Evolutionary conservation across 2,329 filamentous ascomycete genomes (phyloP).

Genomic region (Chaetoscypha palmicola): DNA sequence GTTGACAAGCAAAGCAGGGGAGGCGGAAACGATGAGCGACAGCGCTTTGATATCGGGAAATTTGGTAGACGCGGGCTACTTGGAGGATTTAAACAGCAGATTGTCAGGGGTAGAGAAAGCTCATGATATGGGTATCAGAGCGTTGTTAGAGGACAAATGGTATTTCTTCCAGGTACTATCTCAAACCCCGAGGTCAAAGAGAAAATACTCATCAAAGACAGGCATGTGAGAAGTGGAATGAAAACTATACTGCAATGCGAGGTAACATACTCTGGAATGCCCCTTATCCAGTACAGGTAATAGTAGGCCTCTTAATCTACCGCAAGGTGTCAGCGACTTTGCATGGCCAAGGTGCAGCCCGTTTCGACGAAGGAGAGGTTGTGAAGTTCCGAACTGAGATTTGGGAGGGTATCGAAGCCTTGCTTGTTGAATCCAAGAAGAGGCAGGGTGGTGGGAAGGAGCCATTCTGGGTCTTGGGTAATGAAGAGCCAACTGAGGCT

Average conservation of each 20-base stretch:
- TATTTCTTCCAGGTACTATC: slow-evolving; percentile 51
- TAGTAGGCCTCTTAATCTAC: slow-evolving; percentile 46
- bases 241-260: slow-evolving; percentile 54
- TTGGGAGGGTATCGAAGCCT: slow-evolving; percentile 44
- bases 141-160: slow-evolving; percentile 53
- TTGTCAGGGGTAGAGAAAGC: slow-evolving; percentile 36
- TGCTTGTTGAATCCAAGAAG: slow-evolving; percentile 36
- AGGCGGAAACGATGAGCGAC: slow-evolving; percentile 37
- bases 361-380: slow-evolving; percentile 45
- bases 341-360: slow-evolving; percentile 48
- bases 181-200: no score
- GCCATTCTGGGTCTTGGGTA: slow-evolving; percentile 53
- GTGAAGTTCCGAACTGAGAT: slow-evolving; percentile 39
- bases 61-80: slow-evolving; percentile 35
- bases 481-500: slow-evolving; percentile 46
- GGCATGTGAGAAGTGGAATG: slow-evolving; percentile 48
- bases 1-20: neutral
- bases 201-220: slow-evolving; percentile 22
- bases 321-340: slow-evolving; percentile 38
- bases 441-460: slow-evolving; percentile 23
- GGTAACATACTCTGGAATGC: slow-evolving; percentile 41
- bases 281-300: slow-evolving; percentile 43
- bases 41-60: slow-evolving; percentile 46
- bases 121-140: slow-evolving; percentile 45
- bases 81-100: slow-evolving; percentile 42